Percentiles rank a stretch among this genome's conserved stretches.
Conservation (phyloP, 2,329 filamentous ascomycete genomes). For the Claviceps maximensis region DNA sequence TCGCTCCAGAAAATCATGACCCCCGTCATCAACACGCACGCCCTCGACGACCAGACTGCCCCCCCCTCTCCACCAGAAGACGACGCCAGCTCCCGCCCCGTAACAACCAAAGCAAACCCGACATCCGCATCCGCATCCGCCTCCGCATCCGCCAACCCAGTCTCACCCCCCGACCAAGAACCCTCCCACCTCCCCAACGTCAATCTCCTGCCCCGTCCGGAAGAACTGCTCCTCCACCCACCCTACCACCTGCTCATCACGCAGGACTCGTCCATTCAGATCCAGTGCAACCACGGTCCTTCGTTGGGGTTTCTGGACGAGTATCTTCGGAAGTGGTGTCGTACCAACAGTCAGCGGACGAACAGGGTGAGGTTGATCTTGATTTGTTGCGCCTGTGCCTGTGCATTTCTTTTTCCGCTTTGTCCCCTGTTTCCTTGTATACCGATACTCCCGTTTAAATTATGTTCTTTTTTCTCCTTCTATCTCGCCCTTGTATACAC, state of each 20-base stretch:
- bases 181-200: constrained; percentile 23
- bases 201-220: constrained; percentile 29
- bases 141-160: too few relatives aligned
- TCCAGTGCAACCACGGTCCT: constrained; percentile 34
- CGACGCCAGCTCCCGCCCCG: too few relatives aligned
- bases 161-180: background rate
- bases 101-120: too few relatives aligned
- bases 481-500: too few relatives aligned
- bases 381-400: background rate
- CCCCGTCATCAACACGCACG: too few relatives aligned
- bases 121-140: too few relatives aligned
- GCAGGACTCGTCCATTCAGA: constrained; percentile 20
- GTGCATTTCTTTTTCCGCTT: background rate
- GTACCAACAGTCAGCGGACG: constrained; percentile 26
- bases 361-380: constrained; percentile 16
- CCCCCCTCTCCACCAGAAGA: too few relatives aligned
- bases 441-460: too few relatives aligned
- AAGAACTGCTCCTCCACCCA: constrained; percentile 33
- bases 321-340: constrained; percentile 35
- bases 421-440: too few relatives aligned
- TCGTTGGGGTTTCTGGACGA: constrained; percentile 30
- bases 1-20: too few relatives aligned
- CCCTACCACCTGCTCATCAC: constrained; percentile 34
- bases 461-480: too few relatives aligned
- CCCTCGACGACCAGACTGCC: too few relatives aligned